Evolutionary conservation across 495 filamentous ascomycete genomes (phyloP), one percentile per base, ranked within the genome.

Genomic region (Penicillium fimorum): DNA sequence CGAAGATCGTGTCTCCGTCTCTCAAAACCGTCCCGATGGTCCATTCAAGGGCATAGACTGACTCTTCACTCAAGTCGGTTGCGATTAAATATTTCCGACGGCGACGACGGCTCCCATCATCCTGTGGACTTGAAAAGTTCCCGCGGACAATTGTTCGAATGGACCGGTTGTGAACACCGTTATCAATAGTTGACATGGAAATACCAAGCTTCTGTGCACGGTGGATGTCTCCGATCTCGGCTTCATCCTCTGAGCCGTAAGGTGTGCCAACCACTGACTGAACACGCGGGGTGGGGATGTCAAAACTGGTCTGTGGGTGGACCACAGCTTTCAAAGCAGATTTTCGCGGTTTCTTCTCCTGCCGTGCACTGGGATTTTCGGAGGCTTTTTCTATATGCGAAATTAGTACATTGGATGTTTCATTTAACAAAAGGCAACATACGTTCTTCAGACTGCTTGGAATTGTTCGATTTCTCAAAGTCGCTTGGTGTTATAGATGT

Each of bases 21-120:
- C 94, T 82, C 8, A 98, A 80, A n/a, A 97, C 88, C 4, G 91
- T 96, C 40, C 94, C 94, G 49, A 98, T 92, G 0, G 92, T 95
- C 92, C 93, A 98, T 68, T 97, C 94, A 27, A 97, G 75, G 10
- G 94, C 94, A 69, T 96, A 91, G 10, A 90, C 88, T 4, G 92
- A 92, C 74, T 98, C 94, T 41, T 92, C 89, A 61, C 90, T 96
- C 32, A 97, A 72, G 70, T 97, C 94, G 1, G 91, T 96, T 9
- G 94, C 91, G 9, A 97, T 90, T 6, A 98, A 74, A 68, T 97
- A 98, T 50, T 91, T 92, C 10, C 94, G 82, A 44, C 90, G 84
- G 11, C 90, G 83, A 15, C 87, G 82, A 33, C 79, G 76, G 22
- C 90, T 86, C 8, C 87, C 82, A 30, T 93, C 87, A 47, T 88